Base-by-base conservation (phyloP, 768 basidiomycete genomes). In the Termitomyces sp. region DNA sequence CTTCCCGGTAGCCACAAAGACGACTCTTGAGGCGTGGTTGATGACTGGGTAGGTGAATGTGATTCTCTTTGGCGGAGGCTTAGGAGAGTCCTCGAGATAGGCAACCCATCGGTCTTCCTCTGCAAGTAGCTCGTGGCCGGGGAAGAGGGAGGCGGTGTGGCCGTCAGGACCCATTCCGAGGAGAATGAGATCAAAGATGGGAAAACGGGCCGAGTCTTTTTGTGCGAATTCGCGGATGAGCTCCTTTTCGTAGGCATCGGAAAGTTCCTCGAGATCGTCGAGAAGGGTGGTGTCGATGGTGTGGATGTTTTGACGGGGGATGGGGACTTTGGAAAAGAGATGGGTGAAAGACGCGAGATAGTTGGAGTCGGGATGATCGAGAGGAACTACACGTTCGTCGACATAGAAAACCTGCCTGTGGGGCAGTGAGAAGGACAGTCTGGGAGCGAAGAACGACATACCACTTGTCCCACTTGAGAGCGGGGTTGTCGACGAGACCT, bases 91-190 rank as follows among this genome's bases (percentile, higher is more conserved):
- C 20, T 90, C 86, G 66, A 99, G 77, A 71, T 85, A 89, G 1
- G 95, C 96, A 24, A 99, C 91, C 97, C 97, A 99, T 59, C 92
- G 83, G 70, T 93, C 92, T 51, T 79, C 82, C 74, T 97, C 96
- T n/a, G 74, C 60, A 50, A 99, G 81, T 40, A 98, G 81, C 24
- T 74, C 72, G 68, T 98, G 96, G n/a, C 81, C 90, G 9, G 97
- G 97, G 84, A 99, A 99, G 64, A 99, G 86, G 7, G 92, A 94
- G 60, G 90, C 94, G 43, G 96, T 98, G 78, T 99, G 97, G n/a
- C 96, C 96, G 70, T 98, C 97, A 6, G 91, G 92, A 32, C 97
- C 97, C 82, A 95, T 87, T 50, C 97, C 97, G 53, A 99, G 87
- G 45, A 99, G 84, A 75, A 98, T 90, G 69, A 99, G 85, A 70